Base-by-base conservation (phyloP, 306 rosid genomes). In the Dalbergia oliveri region DNA sequence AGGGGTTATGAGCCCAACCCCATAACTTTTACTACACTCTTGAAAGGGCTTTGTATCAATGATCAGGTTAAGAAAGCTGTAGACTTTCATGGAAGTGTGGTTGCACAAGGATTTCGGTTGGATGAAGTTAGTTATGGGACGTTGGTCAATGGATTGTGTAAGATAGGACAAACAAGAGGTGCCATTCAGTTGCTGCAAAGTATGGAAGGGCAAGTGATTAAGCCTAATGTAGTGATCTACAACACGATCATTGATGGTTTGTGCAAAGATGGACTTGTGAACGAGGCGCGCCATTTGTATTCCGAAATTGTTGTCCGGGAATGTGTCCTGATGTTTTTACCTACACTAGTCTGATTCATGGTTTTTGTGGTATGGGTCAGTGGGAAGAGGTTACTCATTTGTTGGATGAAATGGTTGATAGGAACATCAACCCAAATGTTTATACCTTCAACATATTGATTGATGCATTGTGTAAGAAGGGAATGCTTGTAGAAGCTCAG, bases 391-490 rank as follows among this genome's bases (percentile, higher is more conserved):
- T 56, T 19, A 12, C 37, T 71, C 14, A 18, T 3, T 71, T 71
- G 56, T 53, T 79, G 14, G 57, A 49, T 49, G 66, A 61, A 75
- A 71, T 50, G 75, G 10, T 50, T 8, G 41, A 4, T 15, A 70
- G n/a, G 11, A 39, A 11, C 45, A 15, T 34, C 4, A 6, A 8
- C 4, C 45, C 68, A 0, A 11, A 34, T 63, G 68, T 63, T 79
- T 35, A 79, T 72, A 2, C 50, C 15, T 62, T 71, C 34, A 72
- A 78, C 23, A 47, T 45, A 33, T 33, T 79, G 41, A 69, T 79
- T 79, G 70, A 79, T 69, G 44, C 77, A 4, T 79, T 69, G 60
- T 79, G 77, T 60, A 79, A 79, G 35, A 79, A 60, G 14, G 76
- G 83, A 7, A 61, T 60, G 83, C 4, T 70, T 2, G 1, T 34